A percentile compares a stretch with the other conserved stretches of the same genome.
These are phyloP conservation scores for Pichia sp. DNA, from an alignment of 1,139 yeast species.

Conservation along the genomic window DNA sequence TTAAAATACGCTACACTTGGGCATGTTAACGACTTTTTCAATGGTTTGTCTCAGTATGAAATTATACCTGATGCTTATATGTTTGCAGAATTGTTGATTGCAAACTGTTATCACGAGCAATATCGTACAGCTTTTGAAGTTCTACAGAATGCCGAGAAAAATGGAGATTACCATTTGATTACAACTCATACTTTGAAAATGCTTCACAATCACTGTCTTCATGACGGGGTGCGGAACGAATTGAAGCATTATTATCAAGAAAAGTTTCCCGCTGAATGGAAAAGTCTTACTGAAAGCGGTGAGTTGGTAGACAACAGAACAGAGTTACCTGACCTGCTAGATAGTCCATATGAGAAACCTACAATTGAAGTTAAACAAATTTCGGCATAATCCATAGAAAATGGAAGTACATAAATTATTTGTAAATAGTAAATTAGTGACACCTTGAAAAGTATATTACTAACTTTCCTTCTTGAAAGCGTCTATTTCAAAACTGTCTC, in stretches of 20 bases:
- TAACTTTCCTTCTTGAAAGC: not conserved
- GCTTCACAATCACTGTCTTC: conserved; percentile 56
- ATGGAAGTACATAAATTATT: not conserved
- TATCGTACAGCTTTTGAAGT: conserved; percentile 52
- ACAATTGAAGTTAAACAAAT: conserved; percentile 13
- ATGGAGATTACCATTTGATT: conserved; percentile 39
- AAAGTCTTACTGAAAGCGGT: conserved; percentile 32
- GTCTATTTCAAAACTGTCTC: conserved; percentile 33
- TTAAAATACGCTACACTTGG: conserved; percentile 52
- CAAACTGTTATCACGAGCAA: conserved; percentile 66
- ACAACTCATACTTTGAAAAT: conserved; percentile 45
- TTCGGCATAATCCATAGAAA: not conserved
- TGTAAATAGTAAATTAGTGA: conserved; percentile 2
- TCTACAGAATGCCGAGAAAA: conserved; percentile 43
- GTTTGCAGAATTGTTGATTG: conserved; percentile 58
- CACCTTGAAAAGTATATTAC: not conserved
- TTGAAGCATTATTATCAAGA: conserved; percentile 49
- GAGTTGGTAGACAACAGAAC: conserved; percentile 32
- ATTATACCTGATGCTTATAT: conserved; percentile 50
- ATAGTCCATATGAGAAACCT: conserved; percentile 18
- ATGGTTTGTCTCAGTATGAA: conserved; percentile 46
- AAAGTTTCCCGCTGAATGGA: conserved; percentile 43
- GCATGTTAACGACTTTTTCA: conserved; percentile 61
- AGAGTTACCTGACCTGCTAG: conserved; percentile 25
- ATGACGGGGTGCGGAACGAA: conserved; percentile 38